Percentiles rank a stretch among this genome's conserved stretches.
Conservation (phyloP, 2,329 filamentous ascomycete genomes). For the Fusarium brevicatenulatum region DNA sequence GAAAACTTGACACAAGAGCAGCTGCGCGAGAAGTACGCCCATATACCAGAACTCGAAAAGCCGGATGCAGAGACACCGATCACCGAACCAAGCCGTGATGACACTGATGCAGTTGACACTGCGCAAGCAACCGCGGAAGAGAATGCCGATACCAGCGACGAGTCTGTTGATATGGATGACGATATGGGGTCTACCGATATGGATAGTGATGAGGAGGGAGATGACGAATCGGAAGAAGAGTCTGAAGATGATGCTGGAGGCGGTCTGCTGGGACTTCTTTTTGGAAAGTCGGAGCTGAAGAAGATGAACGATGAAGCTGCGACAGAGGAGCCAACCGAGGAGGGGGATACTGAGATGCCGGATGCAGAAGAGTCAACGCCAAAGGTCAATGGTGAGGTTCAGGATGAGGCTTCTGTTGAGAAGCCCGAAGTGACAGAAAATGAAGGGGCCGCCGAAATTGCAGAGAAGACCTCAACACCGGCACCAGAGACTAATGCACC, state of each 20-base stretch:
- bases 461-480: not conserved
- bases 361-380: constrained; percentile 16
- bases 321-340: constrained; percentile 17
- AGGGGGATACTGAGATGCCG: constrained; percentile 41
- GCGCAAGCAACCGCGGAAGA: constrained; percentile 40
- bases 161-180: constrained; percentile 76
- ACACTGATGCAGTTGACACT: constrained; percentile 37
- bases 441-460: not conserved
- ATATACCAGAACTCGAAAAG: constrained; percentile 63
- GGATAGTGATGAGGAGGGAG: constrained; percentile 55
- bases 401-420: constrained; percentile 48
- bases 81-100: constrained; percentile 37
- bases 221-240: constrained; percentile 57
- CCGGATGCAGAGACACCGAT: constrained; percentile 40
- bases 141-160: constrained; percentile 65
- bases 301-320: constrained; percentile 58
- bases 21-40: constrained; percentile 73
- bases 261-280: constrained; percentile 66
- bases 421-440: constrained; percentile 43
- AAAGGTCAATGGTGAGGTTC: constrained; percentile 41
- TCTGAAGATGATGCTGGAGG: constrained; percentile 54
- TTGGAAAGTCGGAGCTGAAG: constrained; percentile 67
- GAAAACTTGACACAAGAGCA: constrained; percentile 76
- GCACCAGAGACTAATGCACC: not conserved
- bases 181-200: constrained; percentile 69